Evolutionary conservation across 768 basidiomycete genomes (phyloP).

Genomic region (Cystoderma amianthinum): DNA sequence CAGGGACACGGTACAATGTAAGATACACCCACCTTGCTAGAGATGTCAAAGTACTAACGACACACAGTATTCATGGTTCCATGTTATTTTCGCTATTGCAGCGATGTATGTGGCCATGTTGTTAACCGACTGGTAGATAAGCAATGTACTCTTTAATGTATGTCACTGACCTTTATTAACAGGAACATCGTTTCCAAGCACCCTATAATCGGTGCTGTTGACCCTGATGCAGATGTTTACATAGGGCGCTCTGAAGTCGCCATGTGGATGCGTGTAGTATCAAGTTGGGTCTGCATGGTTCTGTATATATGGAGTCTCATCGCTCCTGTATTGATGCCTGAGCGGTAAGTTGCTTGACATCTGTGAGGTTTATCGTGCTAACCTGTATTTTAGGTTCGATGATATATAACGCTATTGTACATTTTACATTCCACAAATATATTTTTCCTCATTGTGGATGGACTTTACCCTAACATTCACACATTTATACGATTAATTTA

Average conservation of each 20-base stretch:
- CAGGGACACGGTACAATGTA: conserved; percentile 93
- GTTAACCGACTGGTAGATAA: conserved; percentile 88
- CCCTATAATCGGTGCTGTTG: conserved; percentile 33
- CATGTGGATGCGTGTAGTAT: conserved; percentile 99
- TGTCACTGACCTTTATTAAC: conserved; percentile 1
- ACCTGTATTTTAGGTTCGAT: conserved; percentile 8
- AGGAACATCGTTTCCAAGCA: conserved; percentile 73
- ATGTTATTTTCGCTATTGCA: conserved; percentile 92
- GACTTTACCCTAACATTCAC: too few relatives aligned
- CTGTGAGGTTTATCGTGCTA: not conserved
- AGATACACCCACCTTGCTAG: conserved; percentile 14
- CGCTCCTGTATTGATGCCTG: conserved; percentile 87
- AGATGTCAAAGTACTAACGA: conserved; percentile 2
- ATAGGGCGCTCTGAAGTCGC: conserved; percentile 94
- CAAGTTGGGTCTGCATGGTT: conserved; percentile 89
- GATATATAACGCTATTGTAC: conserved; percentile 11
- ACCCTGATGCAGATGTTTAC: conserved; percentile 70
- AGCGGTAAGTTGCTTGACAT: conserved; percentile 48
- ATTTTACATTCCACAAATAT: too few relatives aligned
- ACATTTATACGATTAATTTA: too few relatives aligned
- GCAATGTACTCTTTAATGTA: too few relatives aligned
- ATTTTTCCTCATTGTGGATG: too few relatives aligned
- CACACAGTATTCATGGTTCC: conserved; percentile 94
- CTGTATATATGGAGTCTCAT: conserved; percentile 84
- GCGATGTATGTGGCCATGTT: conserved; percentile 98